phyloP scores from a whole-genome alignment of 345 rosid genomes.

The Linum usitatissimum region DNA sequence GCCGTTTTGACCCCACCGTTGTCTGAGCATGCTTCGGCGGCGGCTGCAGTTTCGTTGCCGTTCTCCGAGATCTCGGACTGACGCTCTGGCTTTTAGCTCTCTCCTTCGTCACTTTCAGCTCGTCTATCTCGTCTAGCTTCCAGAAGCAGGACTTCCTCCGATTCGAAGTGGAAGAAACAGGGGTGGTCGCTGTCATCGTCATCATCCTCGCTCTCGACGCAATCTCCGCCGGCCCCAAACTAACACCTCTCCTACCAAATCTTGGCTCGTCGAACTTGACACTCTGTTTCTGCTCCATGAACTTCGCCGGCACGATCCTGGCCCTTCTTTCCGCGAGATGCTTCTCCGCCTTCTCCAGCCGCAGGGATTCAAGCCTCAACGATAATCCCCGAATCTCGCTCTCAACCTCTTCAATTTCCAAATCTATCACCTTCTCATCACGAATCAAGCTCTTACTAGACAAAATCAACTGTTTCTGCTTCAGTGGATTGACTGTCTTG shows the following conservation, averaged over 20 bases:
- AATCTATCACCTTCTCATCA: constrained; percentile 46
- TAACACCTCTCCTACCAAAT: constrained; percentile 56
- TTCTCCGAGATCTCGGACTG: constrained; percentile 65
- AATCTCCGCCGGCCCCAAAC: constrained; percentile 84
- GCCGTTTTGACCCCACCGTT: constrained; percentile 49
- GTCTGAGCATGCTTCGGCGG: constrained; percentile 55
- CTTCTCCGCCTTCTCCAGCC: constrained; percentile 53
- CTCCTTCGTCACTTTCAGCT: constrained; percentile 48
- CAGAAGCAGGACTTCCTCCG: constrained; percentile 87
- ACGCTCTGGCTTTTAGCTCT: constrained; percentile 65
- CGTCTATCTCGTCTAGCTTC: constrained; percentile 70
- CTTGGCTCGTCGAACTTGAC: constrained; percentile 39
- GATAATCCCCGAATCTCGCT: constrained; percentile 61
- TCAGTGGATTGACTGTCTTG: constrained; percentile 13
- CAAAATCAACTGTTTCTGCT: constrained; percentile 19
- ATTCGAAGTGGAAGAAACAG: constrained; percentile 57
- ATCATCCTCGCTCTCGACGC: constrained; percentile 27
- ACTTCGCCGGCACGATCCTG: constrained; percentile 60
- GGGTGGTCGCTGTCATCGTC: constrained; percentile 21
- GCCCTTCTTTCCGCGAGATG: constrained; percentile 38
- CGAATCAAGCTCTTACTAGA: constrained; percentile 12
- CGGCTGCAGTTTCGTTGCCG: constrained; percentile 28
- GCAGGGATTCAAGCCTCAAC: constrained; percentile 57
- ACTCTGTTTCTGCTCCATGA: constrained; percentile 60
- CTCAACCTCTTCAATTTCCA: constrained; percentile 72